phyloP scores from a whole-genome alignment of 768 basidiomycete genomes.

The Phaeotremella skinneri region DNA sequence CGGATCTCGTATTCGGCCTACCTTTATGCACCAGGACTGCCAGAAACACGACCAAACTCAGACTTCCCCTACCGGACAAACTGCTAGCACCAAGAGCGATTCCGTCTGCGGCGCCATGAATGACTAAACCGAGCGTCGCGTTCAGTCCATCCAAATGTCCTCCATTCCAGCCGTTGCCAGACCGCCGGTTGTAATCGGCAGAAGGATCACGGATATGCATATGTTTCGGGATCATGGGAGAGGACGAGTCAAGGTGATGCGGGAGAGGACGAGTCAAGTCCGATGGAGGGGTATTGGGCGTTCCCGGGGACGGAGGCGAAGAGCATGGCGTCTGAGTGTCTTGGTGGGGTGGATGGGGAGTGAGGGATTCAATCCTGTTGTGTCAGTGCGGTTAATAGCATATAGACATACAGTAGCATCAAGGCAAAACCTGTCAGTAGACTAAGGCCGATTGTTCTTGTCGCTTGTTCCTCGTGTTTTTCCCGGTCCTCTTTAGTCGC shows the following conservation, averaged over 20 bases:
- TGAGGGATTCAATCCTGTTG: conserved; percentile 42
- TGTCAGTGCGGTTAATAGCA: conserved; percentile 27
- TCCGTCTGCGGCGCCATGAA: conserved; percentile 89
- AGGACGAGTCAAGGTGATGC: conserved; percentile 29
- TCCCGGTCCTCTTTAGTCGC: conserved; percentile 17
- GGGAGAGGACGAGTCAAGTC: conserved; percentile 9
- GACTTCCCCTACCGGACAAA: conserved; percentile 49
- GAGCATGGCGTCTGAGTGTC: conserved; percentile 29
- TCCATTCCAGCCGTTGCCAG: conserved; percentile 25
- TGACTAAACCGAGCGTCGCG: conserved; percentile 76
- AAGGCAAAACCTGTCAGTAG: conserved; percentile 50
- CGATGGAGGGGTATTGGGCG: conserved; percentile 15
- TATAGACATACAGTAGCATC: conserved; percentile 48
- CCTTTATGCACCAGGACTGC: conserved; percentile 90
- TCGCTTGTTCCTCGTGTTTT: conserved; percentile 27
- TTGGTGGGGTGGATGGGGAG: conserved; percentile 46
- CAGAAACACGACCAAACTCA: conserved; percentile 83
- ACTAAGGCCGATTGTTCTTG: conserved; percentile 46
- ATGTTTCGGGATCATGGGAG: conserved; percentile 39
- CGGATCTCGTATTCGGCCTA: no score
- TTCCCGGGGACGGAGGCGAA: conserved; percentile 18
- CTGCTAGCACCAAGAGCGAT: conserved; percentile 76
- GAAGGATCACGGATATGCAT: conserved; percentile 31
- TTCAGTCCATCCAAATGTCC: conserved; percentile 58
- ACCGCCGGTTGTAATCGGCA: conserved; percentile 16